Evolutionary conservation across 129 eudicot species (phyloP), one percentile per base, ranked within the genome.

Genomic region (Tagetes erecta): DNA sequence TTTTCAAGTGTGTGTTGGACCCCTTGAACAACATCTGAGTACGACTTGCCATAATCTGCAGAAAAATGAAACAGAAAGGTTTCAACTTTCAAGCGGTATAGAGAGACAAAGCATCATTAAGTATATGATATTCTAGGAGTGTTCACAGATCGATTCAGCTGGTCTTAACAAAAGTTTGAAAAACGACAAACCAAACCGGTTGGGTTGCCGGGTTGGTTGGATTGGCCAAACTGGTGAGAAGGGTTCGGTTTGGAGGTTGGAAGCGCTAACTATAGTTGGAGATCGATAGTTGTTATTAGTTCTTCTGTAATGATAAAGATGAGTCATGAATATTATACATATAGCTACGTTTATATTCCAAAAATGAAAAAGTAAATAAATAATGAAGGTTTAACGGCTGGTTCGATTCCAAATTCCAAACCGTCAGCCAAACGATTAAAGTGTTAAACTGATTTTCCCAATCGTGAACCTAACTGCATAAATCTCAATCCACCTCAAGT

Each of bases 1-100:
- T 88, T 90, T 82, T 94, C 99, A 42, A 91, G 80, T 40, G 80
- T 80, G 81, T 84, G 91, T 58, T 75, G 88, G 20, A 90, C 92
- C 67, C 93, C 88, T 84, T 84, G 90, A 63, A 94, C 84, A 71
- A 94, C 91, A 84, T 91, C 96, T 13, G 85, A 76, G 72, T 86
- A 94, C 66, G 99, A 94, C 80, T 86, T 80, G 6, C 99, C 96
- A 85, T 90, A 94, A 83, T 88, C 98, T 93, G 86, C 76, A 80
- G 44, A 63, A 80, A 56, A 12, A 20, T 51, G 62, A 64, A 60
- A 46, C 46, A 68, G 13, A 73, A 74, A 35, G 13, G 44, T 62
- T 63, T 47, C 12, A 79, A 47, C 36, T 65, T 47, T 56, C 9
- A 31, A 6, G 27, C 27, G 44, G 5, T 4, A 40, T 6, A 49